Conservation (phyloP, 768 basidiomycete genomes). For the Phaeotremella skinneri region DNA sequence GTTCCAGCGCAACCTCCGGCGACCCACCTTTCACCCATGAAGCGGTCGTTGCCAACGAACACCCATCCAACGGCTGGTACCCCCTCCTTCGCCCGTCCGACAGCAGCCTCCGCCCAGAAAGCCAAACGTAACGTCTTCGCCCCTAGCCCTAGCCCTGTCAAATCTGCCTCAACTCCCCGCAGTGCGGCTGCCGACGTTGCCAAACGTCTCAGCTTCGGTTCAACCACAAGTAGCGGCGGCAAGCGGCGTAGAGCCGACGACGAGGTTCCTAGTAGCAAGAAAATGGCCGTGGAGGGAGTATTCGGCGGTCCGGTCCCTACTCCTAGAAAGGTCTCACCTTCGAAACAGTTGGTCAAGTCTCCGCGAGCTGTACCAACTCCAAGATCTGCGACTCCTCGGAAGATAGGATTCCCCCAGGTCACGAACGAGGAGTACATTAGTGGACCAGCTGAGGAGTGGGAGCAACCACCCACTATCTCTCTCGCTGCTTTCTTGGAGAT, state of each 20-base stretch:
- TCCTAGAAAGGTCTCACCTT: background rate
- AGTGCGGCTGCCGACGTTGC: constrained; percentile 48
- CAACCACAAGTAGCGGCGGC: constrained; percentile 22
- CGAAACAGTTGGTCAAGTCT: background rate
- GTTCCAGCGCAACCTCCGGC: constrained; percentile 6
- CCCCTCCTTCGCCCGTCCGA: constrained; percentile 45
- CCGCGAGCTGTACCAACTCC: background rate
- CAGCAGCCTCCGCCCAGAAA: constrained; percentile 40
- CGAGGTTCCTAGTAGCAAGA: constrained; percentile 11
- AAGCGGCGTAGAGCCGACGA: constrained; percentile 18
- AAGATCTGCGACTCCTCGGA: background rate
- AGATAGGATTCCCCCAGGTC: background rate
- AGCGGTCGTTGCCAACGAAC: constrained; percentile 9
- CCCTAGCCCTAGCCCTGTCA: constrained; percentile 44
- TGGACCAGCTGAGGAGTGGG: constrained; percentile 22
- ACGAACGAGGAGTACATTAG: background rate
- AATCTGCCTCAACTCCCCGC: constrained; percentile 28
- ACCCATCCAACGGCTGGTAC: constrained; percentile 30
- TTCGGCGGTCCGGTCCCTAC: constrained; percentile 6
- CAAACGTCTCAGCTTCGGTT: constrained; percentile 45
- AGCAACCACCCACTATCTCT: constrained; percentile 35
- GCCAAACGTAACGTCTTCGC: constrained; percentile 45
- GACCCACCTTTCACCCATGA: constrained; percentile 4
- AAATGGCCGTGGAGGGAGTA: constrained; percentile 12
- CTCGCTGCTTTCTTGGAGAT: constrained; percentile 50